Conservation (phyloP, 148 eudicot species). For the Camellia japonica region DNA sequence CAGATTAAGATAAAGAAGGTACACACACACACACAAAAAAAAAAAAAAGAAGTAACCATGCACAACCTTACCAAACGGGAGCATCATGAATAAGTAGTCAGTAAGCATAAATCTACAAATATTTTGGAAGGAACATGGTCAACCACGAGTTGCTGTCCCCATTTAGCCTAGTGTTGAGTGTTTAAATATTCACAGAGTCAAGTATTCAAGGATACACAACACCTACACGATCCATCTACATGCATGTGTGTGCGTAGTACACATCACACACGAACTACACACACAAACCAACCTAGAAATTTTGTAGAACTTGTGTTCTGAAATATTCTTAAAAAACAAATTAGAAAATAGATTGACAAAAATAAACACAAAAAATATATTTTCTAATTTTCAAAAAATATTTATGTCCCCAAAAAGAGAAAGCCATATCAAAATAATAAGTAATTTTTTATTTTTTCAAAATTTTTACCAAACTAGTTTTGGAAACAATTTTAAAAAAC, state of each 20-base stretch:
- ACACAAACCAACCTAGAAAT: neutral
- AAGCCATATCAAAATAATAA: no score
- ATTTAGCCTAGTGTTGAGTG: neutral
- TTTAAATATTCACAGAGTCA: neutral
- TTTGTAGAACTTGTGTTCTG: neutral
- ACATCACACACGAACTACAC: no score
- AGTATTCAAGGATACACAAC: neutral
- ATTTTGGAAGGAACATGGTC: neutral
- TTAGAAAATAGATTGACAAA: no score
- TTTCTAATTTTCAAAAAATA: no score
- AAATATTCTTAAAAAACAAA: no score
- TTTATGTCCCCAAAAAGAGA: no score
- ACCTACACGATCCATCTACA: neutral
- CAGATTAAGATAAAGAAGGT: constrained; percentile 10
- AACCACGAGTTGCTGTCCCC: neutral
- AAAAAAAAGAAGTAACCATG: neutral
- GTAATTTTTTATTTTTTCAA: no score
- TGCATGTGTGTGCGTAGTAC: neutral
- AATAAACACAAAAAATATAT: no score
- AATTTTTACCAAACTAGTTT: no score
- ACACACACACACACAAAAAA: neutral
- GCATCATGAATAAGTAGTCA: neutral
- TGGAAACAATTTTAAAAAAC: no score
- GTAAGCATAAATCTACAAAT: constrained; percentile 1
- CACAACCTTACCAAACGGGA: neutral